Base-by-base conservation (phyloP, 805 yeast species). In the Pichia exigua region DNA sequence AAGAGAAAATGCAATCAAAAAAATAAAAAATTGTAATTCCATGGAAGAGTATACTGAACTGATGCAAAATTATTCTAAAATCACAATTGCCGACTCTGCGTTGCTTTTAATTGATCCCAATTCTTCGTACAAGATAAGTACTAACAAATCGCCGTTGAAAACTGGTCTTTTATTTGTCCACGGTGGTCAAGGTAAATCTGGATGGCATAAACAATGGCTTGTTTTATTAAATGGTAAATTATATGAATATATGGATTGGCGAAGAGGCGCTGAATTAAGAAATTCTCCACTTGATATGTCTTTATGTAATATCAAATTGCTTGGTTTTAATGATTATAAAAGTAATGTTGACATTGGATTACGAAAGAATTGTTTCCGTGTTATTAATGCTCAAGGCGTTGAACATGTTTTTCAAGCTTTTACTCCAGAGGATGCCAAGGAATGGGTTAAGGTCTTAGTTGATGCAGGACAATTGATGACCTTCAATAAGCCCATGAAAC, bases 161-260 rank as follows among this genome's bases (percentile, higher is more conserved):
- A 55, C 69, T 0, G 87, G 85, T 0, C 73, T 81, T 13, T 62
- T 82, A n/a, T 81, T 77, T 59, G 73, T 79, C 2, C 68, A 77
- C 39, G 82, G 83, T 0, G 85, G 84, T 0, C 80, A 78, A 52
- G 81, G 82, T 0, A 78, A 77, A 53, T 77, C 72, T 22, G 84
- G 85, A 3, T 90, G 96, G 97, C 95, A 88, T 65, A 88, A 87
- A 60, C 90, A 85, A 64, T 87, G 95, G 91, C 86, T 89, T 0
- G 87, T 82, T 0, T 70, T 88, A 47, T 75, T 78, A 15, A 78
- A 80, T n/a, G 90, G 92, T 2, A 76, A 74, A 52, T 68, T 89
- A 42, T 72, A 74, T 44, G 94, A 88, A 61, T 88, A 78, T 62
- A 75, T 84, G 44, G 90, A 88, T 66, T 89, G 95, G 94, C 77